A percentile compares a stretch with the other conserved stretches of the same genome.
These are phyloP conservation scores for Ogataea neopini DNA, from an alignment of 805 yeast genomes.

Conservation along the genomic window DNA sequence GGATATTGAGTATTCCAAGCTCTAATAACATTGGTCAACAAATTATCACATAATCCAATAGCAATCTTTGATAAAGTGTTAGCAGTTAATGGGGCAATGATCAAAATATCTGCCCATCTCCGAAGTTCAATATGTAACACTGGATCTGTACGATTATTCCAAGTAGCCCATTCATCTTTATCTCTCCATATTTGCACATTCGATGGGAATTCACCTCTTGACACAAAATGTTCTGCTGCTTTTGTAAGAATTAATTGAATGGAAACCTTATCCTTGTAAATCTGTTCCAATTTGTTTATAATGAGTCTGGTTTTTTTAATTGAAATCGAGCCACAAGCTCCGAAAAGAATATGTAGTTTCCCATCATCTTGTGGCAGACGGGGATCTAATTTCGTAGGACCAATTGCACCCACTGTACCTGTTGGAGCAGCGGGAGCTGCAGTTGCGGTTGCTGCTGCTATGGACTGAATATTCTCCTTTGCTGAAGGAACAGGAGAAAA, in stretches of 20 bases:
- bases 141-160: constrained; percentile 58
- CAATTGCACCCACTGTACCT: background rate
- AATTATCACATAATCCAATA: constrained; percentile 57
- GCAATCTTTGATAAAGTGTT: constrained; percentile 58
- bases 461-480: constrained; percentile 7
- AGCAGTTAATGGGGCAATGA: constrained; percentile 59
- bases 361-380: constrained; percentile 53
- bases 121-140: constrained; percentile 60
- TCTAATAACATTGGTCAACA: constrained; percentile 56
- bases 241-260: constrained; percentile 56
- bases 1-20: constrained; percentile 65
- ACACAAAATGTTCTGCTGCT: constrained; percentile 53
- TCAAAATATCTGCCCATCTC: constrained; percentile 60
- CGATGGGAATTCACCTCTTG: constrained; percentile 46
- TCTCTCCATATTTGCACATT: constrained; percentile 57
- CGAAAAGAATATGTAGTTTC: constrained; percentile 54
- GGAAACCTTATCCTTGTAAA: constrained; percentile 52
- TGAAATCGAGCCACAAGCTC: constrained; percentile 59
- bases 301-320: constrained; percentile 53
- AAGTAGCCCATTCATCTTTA: constrained; percentile 55
- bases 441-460: constrained; percentile 6
- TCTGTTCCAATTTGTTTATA: constrained; percentile 51
- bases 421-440: constrained; percentile 5
- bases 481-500: constrained; percentile 10
- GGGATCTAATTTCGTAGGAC: constrained; percentile 31